These are phyloP conservation scores for Coleophoma eucalyptorum DNA, from an alignment of 2,329 filamentous ascomycete genomes.

Conservation along the genomic window DNA sequence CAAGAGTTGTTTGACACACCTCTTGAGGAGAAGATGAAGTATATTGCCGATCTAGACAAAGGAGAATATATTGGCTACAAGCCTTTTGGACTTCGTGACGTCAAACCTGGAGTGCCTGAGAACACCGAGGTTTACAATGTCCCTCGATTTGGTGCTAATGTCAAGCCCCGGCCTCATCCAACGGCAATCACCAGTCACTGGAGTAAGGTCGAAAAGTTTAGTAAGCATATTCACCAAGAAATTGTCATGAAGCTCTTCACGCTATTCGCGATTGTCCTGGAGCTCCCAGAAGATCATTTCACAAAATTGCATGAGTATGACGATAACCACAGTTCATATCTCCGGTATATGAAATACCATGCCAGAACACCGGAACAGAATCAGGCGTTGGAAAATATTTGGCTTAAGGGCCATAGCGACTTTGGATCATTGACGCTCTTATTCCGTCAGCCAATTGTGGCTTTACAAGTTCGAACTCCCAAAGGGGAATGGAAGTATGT, in stretches of 20 bases:
- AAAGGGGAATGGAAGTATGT: constrained; percentile 46
- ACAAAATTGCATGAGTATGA: constrained; percentile 51
- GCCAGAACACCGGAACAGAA: constrained; percentile 43
- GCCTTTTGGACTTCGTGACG: constrained; percentile 16
- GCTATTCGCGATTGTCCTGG: constrained; percentile 55
- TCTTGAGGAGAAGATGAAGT: constrained; percentile 54
- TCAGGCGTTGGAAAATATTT: constrained; percentile 37
- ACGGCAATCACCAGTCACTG: constrained; percentile 41
- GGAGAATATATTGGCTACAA: constrained; percentile 55
- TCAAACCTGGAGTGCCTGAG: constrained; percentile 3
- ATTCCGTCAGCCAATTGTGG: constrained; percentile 34
- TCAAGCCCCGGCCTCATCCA: constrained; percentile 37
- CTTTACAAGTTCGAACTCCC: constrained; percentile 33
- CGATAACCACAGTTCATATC: constrained; percentile 49
- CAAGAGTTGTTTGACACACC: constrained; percentile 53
- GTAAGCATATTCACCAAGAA: constrained; percentile 37
- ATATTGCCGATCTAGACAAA: constrained; percentile 37
- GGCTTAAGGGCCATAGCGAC: constrained; percentile 38
- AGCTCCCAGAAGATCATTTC: constrained; percentile 53
- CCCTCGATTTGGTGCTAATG: constrained; percentile 45
- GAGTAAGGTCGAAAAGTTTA: constrained; percentile 50
- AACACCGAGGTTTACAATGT: constrained; percentile 57
- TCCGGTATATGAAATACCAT: constrained; percentile 57
- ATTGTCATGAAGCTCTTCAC: constrained; percentile 52
- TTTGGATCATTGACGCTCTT: constrained; percentile 31